These are phyloP conservation scores for Termitomyces sp. DNA, from an alignment of 768 basidiomycete genomes.

Conservation along the genomic window DNA sequence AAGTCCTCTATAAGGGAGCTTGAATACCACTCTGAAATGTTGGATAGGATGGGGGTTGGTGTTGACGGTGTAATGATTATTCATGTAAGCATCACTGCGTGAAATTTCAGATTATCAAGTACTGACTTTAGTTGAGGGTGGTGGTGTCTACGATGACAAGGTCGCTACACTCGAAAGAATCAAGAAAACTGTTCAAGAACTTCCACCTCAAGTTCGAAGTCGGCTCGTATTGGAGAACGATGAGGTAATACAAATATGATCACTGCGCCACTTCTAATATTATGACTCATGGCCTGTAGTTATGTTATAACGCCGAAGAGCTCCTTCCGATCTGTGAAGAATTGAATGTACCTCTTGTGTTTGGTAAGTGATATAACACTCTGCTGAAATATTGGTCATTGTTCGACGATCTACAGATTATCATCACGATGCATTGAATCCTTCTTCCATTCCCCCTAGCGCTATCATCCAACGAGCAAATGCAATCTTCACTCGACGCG, in stretches of 20 bases:
- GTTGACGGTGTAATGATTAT: conserved; percentile 88
- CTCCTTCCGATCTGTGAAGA: conserved; percentile 85
- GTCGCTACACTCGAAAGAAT: conserved; percentile 63
- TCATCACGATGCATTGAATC: conserved; percentile 76
- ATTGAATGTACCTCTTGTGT: conserved; percentile 69
- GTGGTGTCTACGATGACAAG: conserved; percentile 85
- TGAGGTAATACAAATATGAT: conserved; percentile 51
- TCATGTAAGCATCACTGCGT: conserved; percentile 51
- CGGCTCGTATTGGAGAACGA: conserved; percentile 93
- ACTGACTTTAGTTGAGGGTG: conserved; percentile 43
- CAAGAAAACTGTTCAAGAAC: conserved; percentile 59
- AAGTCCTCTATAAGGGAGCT: conserved; percentile 77
- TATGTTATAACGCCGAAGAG: conserved; percentile 90
- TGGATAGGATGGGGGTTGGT: conserved; percentile 79
- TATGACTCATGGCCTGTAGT: conserved; percentile 20
- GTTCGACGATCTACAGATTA: conserved; percentile 42
- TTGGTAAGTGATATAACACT: conserved; percentile 38
- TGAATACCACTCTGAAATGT: conserved; percentile 83
- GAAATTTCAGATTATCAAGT: neutral
- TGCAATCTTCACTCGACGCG: conserved; percentile 67
- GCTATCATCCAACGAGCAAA: conserved; percentile 75
- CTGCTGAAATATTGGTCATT: conserved; percentile 22
- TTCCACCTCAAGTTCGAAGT: conserved; percentile 61
- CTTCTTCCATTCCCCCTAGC: conserved; percentile 54
- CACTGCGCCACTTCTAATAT: neutral